Evolutionary conservation across 768 basidiomycete species (phyloP).

Genomic region (Clitopilus passeckerianus): DNA sequence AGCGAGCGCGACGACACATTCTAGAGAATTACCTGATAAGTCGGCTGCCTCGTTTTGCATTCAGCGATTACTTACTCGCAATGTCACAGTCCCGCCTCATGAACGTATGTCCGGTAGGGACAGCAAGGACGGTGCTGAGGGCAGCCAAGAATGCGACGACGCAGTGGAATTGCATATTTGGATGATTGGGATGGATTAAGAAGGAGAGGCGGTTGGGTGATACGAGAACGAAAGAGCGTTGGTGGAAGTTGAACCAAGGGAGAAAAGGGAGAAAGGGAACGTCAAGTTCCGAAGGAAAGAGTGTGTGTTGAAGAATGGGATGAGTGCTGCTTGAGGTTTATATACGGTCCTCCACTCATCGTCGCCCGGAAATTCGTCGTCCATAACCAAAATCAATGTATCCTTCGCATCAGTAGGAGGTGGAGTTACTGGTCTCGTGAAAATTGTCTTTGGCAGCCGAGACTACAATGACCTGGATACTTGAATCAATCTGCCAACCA

Average conservation of each 20-base stretch:
- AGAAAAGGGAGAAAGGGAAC: slow-evolving; percentile 4
- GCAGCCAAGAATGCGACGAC: slow-evolving; percentile 5
- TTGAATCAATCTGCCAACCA: neutral
- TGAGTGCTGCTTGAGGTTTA: neutral
- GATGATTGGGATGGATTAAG: neutral
- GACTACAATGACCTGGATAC: neutral
- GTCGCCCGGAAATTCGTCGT: neutral
- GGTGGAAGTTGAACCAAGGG: slow-evolving; percentile 4
- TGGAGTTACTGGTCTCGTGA: neutral
- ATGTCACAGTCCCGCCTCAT: slow-evolving; percentile 8
- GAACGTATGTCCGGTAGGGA: slow-evolving; percentile 8
- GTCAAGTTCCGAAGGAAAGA: slow-evolving; percentile 9
- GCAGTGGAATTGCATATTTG: slow-evolving; percentile 10
- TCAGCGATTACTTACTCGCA: slow-evolving; percentile 2
- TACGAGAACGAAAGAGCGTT: neutral
- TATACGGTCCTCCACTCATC: neutral
- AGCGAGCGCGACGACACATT: slow-evolving; percentile 10
- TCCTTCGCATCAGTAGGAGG: neutral
- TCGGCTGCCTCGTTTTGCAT: no score
- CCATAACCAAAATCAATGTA: neutral
- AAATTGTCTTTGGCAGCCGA: neutral
- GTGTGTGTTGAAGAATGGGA: neutral
- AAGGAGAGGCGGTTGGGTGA: neutral
- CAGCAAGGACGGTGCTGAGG: slow-evolving; percentile 5
- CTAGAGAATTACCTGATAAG: neutral